phyloP scores from a whole-genome alignment of 176 grass and related monocot genomes.

The Aegilops longissima region DNA sequence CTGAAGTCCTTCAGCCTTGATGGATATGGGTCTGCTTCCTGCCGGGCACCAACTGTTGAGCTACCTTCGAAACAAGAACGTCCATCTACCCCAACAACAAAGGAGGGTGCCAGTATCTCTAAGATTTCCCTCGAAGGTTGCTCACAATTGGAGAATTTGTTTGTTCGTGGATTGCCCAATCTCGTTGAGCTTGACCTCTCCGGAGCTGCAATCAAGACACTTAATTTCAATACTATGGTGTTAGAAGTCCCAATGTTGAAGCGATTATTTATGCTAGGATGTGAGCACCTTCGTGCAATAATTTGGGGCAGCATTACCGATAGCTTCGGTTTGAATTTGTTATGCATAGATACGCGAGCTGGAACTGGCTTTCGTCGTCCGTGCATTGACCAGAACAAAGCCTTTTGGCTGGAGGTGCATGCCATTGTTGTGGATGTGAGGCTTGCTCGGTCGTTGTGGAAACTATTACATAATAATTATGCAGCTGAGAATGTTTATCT shows the following conservation, averaged over 20 bases:
- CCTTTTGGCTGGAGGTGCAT: neutral
- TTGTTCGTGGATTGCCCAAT: neutral
- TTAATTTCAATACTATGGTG: neutral
- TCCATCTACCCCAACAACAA: too few relatives aligned
- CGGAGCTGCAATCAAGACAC: neutral
- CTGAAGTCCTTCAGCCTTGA: slow-evolving; percentile 17
- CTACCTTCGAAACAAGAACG: too few relatives aligned
- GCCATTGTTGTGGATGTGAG: neutral
- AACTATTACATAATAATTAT: accelerated
- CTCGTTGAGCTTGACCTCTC: slow-evolving; percentile 12
- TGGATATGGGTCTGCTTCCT: neutral
- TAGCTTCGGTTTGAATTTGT: neutral
- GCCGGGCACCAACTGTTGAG: too few relatives aligned
- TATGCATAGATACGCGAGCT: slow-evolving; percentile 12
- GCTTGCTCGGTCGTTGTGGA: neutral
- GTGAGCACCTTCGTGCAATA: neutral
- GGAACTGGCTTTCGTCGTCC: neutral
- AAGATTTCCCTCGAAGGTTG: slow-evolving; percentile 4
- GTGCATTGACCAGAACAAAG: neutral
- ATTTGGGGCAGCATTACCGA: neutral
- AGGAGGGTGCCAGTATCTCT: neutral
- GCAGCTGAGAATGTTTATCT: neutral
- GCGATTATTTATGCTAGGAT: neutral
- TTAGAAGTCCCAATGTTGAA: neutral
- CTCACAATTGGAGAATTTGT: neutral